Percentiles rank a stretch among this genome's conserved stretches.
Conservation (phyloP, 768 basidiomycete species). For the Hirschioporus abietinus region DNA sequence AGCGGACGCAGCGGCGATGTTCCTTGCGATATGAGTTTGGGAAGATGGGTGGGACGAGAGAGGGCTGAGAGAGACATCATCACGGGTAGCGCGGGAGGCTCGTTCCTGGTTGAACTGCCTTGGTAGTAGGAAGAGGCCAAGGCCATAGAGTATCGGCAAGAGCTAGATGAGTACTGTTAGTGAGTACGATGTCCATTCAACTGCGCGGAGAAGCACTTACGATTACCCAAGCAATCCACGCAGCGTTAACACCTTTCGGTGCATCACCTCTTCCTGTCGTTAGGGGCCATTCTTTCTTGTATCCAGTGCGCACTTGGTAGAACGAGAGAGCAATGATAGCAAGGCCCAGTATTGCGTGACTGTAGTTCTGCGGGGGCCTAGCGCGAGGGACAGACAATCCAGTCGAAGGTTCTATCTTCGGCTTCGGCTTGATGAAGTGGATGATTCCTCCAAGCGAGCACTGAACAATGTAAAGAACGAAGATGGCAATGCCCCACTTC, state of each 20-base stretch:
- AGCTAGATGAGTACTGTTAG: conserved; percentile 24
- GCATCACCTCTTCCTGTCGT: conserved; percentile 37
- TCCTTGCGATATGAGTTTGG: neutral
- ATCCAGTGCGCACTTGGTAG: conserved; percentile 46
- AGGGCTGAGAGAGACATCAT: neutral
- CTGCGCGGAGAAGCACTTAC: conserved; percentile 27
- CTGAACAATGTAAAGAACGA: conserved; percentile 47
- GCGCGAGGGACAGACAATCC: conserved; percentile 5
- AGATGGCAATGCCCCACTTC: conserved; percentile 46
- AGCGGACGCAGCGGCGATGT: neutral
- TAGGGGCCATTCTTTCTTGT: conserved; percentile 42
- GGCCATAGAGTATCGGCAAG: conserved; percentile 38
- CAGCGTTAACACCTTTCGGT: conserved; percentile 29
- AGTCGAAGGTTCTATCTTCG: conserved; percentile 4
- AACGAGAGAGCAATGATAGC: conserved; percentile 43
- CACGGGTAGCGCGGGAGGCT: neutral
- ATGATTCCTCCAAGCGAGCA: conserved; percentile 44
- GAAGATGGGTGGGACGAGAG: neutral
- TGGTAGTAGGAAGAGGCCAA: conserved; percentile 38
- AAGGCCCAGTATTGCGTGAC: conserved; percentile 51
- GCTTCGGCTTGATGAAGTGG: conserved; percentile 45
- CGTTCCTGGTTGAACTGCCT: conserved; percentile 44
- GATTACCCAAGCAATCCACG: conserved; percentile 45
- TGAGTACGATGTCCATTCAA: conserved; percentile 2
- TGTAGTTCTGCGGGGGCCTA: conserved; percentile 51